These are phyloP conservation scores for Marasmius sp. DNA, from an alignment of 1,284 basidiomycete genomes.

Conservation along the genomic window DNA sequence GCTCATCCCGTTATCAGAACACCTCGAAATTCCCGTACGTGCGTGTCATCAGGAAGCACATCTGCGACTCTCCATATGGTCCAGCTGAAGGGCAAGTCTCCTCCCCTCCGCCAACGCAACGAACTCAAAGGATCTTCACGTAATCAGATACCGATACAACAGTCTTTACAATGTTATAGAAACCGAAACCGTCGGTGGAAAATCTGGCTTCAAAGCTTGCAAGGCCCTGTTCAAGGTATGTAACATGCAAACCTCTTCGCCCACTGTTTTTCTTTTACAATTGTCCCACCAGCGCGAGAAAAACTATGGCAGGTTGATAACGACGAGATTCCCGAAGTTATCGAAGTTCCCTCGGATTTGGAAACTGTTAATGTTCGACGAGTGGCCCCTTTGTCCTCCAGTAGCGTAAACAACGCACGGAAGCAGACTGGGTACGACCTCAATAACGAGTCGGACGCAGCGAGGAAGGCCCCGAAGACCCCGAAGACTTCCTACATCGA, in stretches of 20 bases:
- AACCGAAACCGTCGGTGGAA: background rate
- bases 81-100: constrained; percentile 25
- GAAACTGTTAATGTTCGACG: too few species aligned
- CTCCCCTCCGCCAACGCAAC: background rate
- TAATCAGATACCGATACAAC: background rate
- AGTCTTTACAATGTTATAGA: background rate
- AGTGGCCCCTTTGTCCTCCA: background rate
- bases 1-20: constrained; percentile 8
- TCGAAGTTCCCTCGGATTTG: background rate
- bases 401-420: background rate
- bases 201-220: background rate
- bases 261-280: background rate
- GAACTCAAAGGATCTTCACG: background rate
- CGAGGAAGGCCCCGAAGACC: background rate
- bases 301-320: background rate
- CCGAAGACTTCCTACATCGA: background rate
- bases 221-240: background rate
- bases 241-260: background rate
- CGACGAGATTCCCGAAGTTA: background rate
- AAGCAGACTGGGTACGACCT: background rate
- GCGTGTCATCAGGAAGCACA: constrained; percentile 27
- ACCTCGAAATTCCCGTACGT: constrained; percentile 19
- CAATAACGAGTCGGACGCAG: background rate
- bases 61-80: constrained; percentile 21
- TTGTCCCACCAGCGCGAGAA: background rate